Evolutionary conservation across 1,284 basidiomycete genomes (phyloP).

Genomic region (Apiotrichum mycotoxinovorans): DNA sequence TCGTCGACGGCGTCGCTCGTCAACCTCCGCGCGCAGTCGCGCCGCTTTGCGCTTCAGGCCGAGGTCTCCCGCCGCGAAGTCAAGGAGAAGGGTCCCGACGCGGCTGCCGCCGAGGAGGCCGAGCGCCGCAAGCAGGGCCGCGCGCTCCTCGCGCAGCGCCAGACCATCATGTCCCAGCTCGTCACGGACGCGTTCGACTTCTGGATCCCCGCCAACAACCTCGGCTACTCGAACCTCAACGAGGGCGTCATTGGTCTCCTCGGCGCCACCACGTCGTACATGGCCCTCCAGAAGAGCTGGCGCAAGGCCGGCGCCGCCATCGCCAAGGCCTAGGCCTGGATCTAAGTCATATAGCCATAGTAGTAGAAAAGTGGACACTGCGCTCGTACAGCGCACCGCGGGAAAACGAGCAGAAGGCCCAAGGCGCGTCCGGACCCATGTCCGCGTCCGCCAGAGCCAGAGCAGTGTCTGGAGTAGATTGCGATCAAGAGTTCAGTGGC

Average conservation of each 20-base stretch:
- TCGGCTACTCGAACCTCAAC: slow-evolving; percentile 74
- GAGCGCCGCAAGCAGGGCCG: slow-evolving; percentile 45
- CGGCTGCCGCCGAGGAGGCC: slow-evolving; percentile 30
- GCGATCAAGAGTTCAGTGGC: no score
- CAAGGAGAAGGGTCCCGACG: slow-evolving; percentile 32
- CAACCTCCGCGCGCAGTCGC: slow-evolving; percentile 46
- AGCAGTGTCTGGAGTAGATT: not conserved
- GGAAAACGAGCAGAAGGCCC: no score
- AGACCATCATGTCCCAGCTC: slow-evolving; percentile 45
- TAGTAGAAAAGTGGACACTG: not conserved
- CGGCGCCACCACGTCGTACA: slow-evolving; percentile 53
- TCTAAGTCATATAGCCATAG: not conserved
- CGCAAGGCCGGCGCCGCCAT: slow-evolving; percentile 35
- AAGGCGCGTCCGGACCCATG: no score
- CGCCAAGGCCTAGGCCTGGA: slow-evolving; percentile 8
- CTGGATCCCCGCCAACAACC: slow-evolving; percentile 81
- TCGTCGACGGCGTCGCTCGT: slow-evolving; percentile 52
- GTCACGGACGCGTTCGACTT: slow-evolving; percentile 52
- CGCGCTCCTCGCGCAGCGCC: slow-evolving; percentile 46
- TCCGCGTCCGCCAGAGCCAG: no score
- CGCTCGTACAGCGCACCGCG: no score
- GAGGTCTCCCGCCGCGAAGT: slow-evolving; percentile 32
- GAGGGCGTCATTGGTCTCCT: slow-evolving; percentile 80
- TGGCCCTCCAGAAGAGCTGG: slow-evolving; percentile 51
- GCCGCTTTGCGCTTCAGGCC: slow-evolving; percentile 39